Evolutionary conservation across 352 stramenopile species (phyloP), one percentile per base, ranked within the genome.

Genomic region (Nothophytophthora sp.): DNA sequence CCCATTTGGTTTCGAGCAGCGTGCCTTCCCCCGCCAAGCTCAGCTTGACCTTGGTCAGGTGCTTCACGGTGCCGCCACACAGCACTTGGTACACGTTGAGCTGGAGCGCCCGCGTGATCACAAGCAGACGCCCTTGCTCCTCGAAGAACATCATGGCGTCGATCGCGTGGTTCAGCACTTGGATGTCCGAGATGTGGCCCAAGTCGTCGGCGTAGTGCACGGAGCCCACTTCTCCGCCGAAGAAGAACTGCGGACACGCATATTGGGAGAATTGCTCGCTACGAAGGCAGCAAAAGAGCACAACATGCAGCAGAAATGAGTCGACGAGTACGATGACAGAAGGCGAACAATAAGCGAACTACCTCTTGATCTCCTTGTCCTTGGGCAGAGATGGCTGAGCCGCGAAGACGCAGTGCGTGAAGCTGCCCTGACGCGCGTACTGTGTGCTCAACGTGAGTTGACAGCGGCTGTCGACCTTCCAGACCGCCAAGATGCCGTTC

Each of bases 141-240:
- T 93, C 86, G 52, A 85, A 77, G 48, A 96, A 98, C 67, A 98
- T 73, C 76, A 98, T 92, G 20, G 71, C 70, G 49, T 97, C 90
- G 34, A 98, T 90, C 15, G 81, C 70, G 22, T 95, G 82, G 54
- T 88, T 89, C 32, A 90, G 63, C 30, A 83, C 71, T 40, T 97
- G 86, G 20, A 98, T 84, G 32, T 97, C 85, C 13, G 86, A 90
- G 47, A 96, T 95, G 57, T 98, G 88, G 1, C 92, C 92, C 7
- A 98, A 57, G 46, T 98, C 93, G 59, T 98, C 92, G 0, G 88
- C 88, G 49, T 96, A 96, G 67, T 93, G 86, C 5, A 98, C 80
- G 15, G 81, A 83, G 2, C 93, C 94, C 18, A 79, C 72, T 46
- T 97, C 86, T n/a, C 87, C 91, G n/a, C 88, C 91, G 45, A 98